Evolutionary conservation across 148 eudicot species (phyloP).

Genomic region (Chenopodium album): DNA sequence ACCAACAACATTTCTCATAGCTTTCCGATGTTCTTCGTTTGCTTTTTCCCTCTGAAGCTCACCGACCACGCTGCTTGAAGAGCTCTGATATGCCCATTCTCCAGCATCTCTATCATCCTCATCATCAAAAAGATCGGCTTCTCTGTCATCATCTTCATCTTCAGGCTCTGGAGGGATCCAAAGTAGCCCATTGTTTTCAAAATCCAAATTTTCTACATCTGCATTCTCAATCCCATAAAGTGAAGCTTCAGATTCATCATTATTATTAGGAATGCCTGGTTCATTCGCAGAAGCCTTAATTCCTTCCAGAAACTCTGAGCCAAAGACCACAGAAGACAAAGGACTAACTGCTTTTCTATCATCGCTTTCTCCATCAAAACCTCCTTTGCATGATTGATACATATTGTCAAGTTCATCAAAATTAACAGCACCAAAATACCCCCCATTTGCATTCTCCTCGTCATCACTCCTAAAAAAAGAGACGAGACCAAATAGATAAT

Average conservation of each 20-base stretch:
- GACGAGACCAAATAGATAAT: constrained; percentile 5
- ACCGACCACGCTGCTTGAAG: constrained; percentile 61
- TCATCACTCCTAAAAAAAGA: constrained; percentile 58
- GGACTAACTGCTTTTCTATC: constrained; percentile 45
- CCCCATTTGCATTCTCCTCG: constrained; percentile 47
- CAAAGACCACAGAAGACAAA: constrained; percentile 35
- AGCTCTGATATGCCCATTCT: constrained; percentile 72
- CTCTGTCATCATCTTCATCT: constrained; percentile 86
- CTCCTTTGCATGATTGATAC: constrained; percentile 46
- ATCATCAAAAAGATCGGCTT: constrained; percentile 53
- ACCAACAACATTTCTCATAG: constrained; percentile 77
- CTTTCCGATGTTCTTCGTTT: constrained; percentile 77
- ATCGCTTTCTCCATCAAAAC: constrained; percentile 42
- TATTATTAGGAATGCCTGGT: constrained; percentile 39
- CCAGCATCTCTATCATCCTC: constrained; percentile 69
- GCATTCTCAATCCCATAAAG: constrained; percentile 49
- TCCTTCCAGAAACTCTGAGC: constrained; percentile 44
- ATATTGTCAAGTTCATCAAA: constrained; percentile 50
- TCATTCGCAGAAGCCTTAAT: constrained; percentile 41
- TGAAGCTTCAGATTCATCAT: constrained; percentile 65
- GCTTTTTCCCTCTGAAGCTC: constrained; percentile 72
- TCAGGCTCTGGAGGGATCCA: constrained; percentile 99
- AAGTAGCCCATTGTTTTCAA: constrained; percentile 82
- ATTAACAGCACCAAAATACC: constrained; percentile 45
- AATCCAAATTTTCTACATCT: constrained; percentile 75